Percentiles rank a stretch among this genome's conserved stretches.
phyloP scores from a whole-genome alignment of 2,329 filamentous ascomycete species.

The Dryadomyces quercivorus region DNA sequence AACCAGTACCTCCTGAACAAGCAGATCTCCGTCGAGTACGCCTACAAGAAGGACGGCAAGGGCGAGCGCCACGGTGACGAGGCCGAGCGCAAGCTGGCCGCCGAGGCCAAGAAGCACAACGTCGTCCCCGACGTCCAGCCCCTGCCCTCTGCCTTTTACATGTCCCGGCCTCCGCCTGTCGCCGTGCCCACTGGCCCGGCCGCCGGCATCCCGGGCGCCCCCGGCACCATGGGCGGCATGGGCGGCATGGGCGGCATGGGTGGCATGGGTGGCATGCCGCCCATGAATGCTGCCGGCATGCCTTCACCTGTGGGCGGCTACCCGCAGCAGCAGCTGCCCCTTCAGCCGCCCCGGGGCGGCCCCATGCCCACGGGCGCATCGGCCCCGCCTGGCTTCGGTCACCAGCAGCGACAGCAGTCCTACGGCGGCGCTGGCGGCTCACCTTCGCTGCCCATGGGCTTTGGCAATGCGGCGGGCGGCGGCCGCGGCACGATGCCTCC shows the following conservation, averaged over 20 bases:
- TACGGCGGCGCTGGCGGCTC: constrained; percentile 8
- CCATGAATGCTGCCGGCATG: not conserved
- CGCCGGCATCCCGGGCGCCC: constrained; percentile 9
- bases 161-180: constrained; percentile 17
- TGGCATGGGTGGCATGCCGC: not conserved
- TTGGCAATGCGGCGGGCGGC: constrained; percentile 18
- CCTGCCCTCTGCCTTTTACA: constrained; percentile 61
- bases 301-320: not conserved
- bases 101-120: constrained; percentile 88
- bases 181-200: constrained; percentile 13
- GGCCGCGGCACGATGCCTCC: constrained; percentile 13
- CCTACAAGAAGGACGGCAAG: constrained; percentile 98
- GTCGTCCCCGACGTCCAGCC: constrained; percentile 71
- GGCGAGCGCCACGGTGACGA: constrained; percentile 91
- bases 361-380: not conserved
- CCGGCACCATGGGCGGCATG: constrained; percentile 8
- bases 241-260: constrained; percentile 1
- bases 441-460: constrained; percentile 22
- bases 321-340: not conserved
- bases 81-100: constrained; percentile 82
- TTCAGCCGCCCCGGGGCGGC: not conserved
- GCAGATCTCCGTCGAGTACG: constrained; percentile 92
- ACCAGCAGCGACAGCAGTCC: constrained; percentile 14
- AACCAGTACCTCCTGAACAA: constrained; percentile 96
- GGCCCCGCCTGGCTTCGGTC: not conserved